A percentile compares a stretch with the other conserved stretches of the same genome.
These are phyloP conservation scores for Chalara sp. DNA, from an alignment of 2,329 filamentous ascomycete species.

Conservation along the genomic window DNA sequence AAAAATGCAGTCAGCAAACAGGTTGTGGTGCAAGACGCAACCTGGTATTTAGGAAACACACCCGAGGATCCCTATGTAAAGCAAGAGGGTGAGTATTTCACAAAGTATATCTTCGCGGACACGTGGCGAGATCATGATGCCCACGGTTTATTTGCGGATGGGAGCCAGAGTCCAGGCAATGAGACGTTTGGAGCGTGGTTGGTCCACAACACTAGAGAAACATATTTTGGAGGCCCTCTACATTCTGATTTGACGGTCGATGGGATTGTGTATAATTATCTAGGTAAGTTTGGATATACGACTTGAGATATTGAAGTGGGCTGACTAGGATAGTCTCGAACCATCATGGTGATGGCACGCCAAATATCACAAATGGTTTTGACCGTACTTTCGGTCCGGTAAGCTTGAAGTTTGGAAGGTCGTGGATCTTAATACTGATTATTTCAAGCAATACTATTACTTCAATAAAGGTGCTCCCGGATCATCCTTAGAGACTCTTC, in stretches of 20 bases:
- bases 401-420: conserved; percentile 1
- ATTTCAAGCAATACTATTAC: conserved; percentile 45
- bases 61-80: conserved; percentile 48
- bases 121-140: conserved; percentile 51
- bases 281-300: conserved; percentile 23
- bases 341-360: conserved; percentile 55
- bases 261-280: conserved; percentile 60
- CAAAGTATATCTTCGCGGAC: conserved; percentile 57
- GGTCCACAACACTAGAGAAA: conserved; percentile 58
- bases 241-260: conserved; percentile 59
- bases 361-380: conserved; percentile 58
- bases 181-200: conserved; percentile 54
- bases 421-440: background rate
- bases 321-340: conserved; percentile 39
- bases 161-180: conserved; percentile 40
- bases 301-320: background rate
- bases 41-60: conserved; percentile 51
- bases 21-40: conserved; percentile 55
- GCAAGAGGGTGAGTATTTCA: conserved; percentile 54
- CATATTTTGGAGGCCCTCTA: conserved; percentile 53
- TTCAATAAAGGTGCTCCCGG: conserved; percentile 50
- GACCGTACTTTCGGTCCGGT: conserved; percentile 57
- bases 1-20: conserved; percentile 34
- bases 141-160: conserved; percentile 49
- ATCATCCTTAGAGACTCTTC: conserved; percentile 39